Percentiles rank a stretch among this genome's conserved stretches.
phyloP scores from a whole-genome alignment of 306 rosid genomes.

The Coriaria nepalensis region DNA sequence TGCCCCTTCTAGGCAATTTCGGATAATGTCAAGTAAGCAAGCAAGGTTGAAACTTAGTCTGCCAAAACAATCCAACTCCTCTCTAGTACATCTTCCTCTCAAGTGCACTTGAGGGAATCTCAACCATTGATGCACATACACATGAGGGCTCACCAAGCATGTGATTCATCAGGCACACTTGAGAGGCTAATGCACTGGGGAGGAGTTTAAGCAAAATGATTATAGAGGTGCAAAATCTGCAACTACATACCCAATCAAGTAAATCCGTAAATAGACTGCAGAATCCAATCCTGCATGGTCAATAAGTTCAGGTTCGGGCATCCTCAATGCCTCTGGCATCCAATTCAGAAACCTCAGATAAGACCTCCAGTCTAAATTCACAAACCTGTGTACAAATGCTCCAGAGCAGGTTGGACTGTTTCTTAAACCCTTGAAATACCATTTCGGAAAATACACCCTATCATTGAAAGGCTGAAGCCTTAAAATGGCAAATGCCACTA shows the following conservation, averaged over 20 bases:
- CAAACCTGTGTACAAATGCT: conserved; percentile 55
- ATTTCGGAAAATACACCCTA: conserved; percentile 90
- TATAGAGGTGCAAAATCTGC: too few relatives aligned
- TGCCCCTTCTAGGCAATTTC: too few relatives aligned
- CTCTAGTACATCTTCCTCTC: too few relatives aligned
- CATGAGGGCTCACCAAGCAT: too few relatives aligned
- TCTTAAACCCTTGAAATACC: conserved; percentile 78
- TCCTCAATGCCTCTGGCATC: conserved; percentile 90
- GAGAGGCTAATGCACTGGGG: too few relatives aligned
- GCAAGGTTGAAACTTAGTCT: too few relatives aligned
- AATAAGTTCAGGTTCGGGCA: conserved; percentile 95
- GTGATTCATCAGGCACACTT: too few relatives aligned
- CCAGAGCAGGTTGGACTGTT: conserved; percentile 54
- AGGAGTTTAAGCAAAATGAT: background rate
- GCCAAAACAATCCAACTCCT: too few relatives aligned
- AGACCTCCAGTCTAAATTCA: conserved; percentile 79
- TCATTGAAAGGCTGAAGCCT: conserved; percentile 98
- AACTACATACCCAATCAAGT: conserved; percentile 68
- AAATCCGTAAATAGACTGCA: conserved; percentile 85
- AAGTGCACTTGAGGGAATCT: too few relatives aligned
- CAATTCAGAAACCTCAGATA: conserved; percentile 68
- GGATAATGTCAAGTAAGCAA: too few relatives aligned
- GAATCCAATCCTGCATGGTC: conserved; percentile 97
- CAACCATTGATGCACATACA: too few relatives aligned
- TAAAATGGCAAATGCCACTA: conserved; percentile 61